phyloP scores from a whole-genome alignment of 768 basidiomycete genomes.

The Auricularia auricula-judae region DNA sequence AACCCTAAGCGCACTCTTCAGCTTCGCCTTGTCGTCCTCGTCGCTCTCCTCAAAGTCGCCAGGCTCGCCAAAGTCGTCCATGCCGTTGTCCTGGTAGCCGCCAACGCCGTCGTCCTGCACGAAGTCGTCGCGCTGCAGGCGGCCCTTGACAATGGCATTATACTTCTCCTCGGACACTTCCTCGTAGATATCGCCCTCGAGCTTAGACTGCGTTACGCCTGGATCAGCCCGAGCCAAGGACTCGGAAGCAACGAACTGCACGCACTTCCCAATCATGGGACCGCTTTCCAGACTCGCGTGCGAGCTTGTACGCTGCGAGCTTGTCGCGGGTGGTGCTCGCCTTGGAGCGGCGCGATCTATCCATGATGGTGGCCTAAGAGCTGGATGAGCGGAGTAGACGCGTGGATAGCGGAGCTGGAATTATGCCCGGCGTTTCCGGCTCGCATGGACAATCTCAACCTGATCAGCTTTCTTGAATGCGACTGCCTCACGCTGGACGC shows the following conservation, averaged over 20 bases:
- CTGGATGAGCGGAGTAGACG: background rate
- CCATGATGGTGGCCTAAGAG: background rate
- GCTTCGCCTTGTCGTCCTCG: constrained; percentile 40
- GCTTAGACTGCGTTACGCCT: background rate
- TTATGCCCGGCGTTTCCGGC: background rate
- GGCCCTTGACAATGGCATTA: constrained; percentile 66
- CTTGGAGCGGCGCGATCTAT: no score
- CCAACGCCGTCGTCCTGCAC: constrained; percentile 86
- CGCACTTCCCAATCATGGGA: background rate
- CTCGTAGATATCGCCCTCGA: constrained; percentile 65
- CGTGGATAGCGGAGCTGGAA: background rate
- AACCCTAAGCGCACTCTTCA: constrained; percentile 28
- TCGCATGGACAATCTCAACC: no score
- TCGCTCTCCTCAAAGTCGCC: constrained; percentile 34
- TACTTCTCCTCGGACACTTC: constrained; percentile 88
- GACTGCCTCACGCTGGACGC: no score
- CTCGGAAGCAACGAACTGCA: background rate
- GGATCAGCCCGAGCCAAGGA: background rate
- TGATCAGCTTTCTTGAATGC: no score
- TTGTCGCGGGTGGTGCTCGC: background rate
- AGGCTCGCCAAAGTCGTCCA: constrained; percentile 77
- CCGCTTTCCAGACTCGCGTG: background rate
- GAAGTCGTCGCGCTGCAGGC: constrained; percentile 84
- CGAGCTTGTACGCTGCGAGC: background rate
- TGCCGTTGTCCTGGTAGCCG: constrained; percentile 92